Conservation (phyloP, 176 grass and related monocot species). For the Musa schizocarpa region DNA sequence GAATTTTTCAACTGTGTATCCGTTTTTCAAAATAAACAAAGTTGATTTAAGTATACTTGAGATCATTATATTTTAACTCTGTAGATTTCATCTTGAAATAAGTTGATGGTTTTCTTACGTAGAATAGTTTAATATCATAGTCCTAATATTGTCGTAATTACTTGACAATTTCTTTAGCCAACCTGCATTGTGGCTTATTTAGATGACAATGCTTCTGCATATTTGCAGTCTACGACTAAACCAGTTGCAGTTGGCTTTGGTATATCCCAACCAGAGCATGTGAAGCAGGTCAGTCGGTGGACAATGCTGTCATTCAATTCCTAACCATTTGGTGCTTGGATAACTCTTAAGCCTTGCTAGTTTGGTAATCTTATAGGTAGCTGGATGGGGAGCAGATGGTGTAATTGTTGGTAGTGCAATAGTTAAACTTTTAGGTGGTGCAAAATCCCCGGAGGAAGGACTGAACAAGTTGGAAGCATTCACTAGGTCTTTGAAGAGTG, state of each 20-base stretch:
- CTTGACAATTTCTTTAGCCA: neutral
- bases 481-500: slow-evolving; percentile 18
- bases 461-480: slow-evolving; percentile 16
- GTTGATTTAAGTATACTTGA: too few species aligned
- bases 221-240: slow-evolving; percentile 12
- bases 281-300: slow-evolving; percentile 5
- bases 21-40: too few species aligned
- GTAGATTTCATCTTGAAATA: too few species aligned
- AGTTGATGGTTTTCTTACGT: too few species aligned
- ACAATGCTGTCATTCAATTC: neutral
- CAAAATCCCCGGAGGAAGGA: slow-evolving; percentile 21
- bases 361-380: neutral
- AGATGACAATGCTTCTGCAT: neutral
- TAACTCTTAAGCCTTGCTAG: neutral
- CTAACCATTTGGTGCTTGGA: neutral
- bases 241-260: slow-evolving; percentile 25
- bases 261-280: slow-evolving; percentile 24
- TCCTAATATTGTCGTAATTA: too few species aligned
- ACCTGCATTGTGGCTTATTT: too few species aligned
- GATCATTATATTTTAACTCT: too few species aligned
- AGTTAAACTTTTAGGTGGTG: slow-evolving; percentile 17
- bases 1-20: too few species aligned
- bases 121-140: too few species aligned
- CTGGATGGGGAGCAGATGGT: slow-evolving; percentile 23
- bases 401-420: slow-evolving; percentile 24